Evolutionary conservation across 768 basidiomycete genomes (phyloP), one percentile per base, ranked within the genome.

Genomic region (Boletus patriciae): DNA sequence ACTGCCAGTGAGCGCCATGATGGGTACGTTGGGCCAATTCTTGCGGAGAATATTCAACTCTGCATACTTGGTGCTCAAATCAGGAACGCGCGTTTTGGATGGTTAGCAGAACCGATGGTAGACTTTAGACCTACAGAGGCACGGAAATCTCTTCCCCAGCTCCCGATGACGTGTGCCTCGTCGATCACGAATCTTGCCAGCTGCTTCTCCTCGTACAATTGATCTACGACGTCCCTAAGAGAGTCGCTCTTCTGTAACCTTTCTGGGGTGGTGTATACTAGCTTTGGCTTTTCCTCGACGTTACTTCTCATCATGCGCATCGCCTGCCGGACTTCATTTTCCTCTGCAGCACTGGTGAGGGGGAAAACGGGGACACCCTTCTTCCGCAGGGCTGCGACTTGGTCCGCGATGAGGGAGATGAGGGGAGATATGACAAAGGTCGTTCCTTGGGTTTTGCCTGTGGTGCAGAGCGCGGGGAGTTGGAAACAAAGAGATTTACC

Each of bases 1-100:
- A 1, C 96, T 99, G 8, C 94, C 97, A 0, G 97, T 99, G 45
- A 98, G 79, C 0, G 97, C 97, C 84, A 98, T 97, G 64, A 98
- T 89, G 0, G 97, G 96, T 0, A 94, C 80, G 8, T 80, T 71
- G 0, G 92, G 90, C 74, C 84, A 98, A 16, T 83, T 82, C 15
- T 80, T 75, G 44, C 94, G 87, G 36, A 98, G 79, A 33, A 77
- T 70, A 15, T 82, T 82, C 38, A 98, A 76, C 27, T 78, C 74
- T 51, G 82, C 79, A 68, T 93, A 93, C 89, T 96, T 58, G 55
- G 31, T 42, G 16, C 27, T 37, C 53, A 47, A 55, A 46, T 61
- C 51, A 68, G 58, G 36, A 54, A 55, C 47, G n/a, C 21, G 42
- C 34, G 38, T 41, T 33, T 44, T 12, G 31, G n/a, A 16, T 10